Evolutionary conservation across 1,139 yeast genomes (phyloP).

Genomic region (Zhuliangozyma blackwelliae): DNA sequence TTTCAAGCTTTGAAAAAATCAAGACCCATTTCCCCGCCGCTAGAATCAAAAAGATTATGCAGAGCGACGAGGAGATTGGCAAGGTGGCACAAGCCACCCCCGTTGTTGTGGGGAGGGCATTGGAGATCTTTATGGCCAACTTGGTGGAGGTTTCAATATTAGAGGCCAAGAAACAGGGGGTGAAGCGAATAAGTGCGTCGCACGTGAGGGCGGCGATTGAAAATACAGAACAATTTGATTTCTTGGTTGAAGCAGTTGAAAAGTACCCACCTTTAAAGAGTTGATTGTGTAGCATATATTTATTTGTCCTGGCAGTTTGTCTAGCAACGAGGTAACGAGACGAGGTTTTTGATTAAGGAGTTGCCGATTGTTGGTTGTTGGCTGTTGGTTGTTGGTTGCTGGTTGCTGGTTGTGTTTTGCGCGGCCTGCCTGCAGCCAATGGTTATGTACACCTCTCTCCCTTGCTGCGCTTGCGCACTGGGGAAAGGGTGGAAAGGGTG

Average conservation of each 20-base stretch:
- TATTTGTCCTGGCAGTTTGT: too few relatives aligned
- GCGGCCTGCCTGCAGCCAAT: too few relatives aligned
- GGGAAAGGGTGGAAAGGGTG: too few relatives aligned
- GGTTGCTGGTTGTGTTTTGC: too few relatives aligned
- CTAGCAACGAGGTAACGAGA: too few relatives aligned
- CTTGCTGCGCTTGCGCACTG: too few relatives aligned
- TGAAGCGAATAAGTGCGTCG: constrained; percentile 77
- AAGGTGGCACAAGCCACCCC: constrained; percentile 99
- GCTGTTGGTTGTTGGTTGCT: too few relatives aligned
- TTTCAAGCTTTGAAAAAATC: constrained; percentile 46
- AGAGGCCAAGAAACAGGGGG: constrained; percentile 73
- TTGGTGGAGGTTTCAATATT: constrained; percentile 79
- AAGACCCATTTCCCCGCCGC: constrained; percentile 98
- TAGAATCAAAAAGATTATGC: constrained; percentile 93
- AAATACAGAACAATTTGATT: constrained; percentile 87
- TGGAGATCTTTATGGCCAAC: constrained; percentile 87
- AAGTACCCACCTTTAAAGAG: constrained; percentile 49
- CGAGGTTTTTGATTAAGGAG: too few relatives aligned
- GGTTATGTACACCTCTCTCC: too few relatives aligned
- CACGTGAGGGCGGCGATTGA: constrained; percentile 83
- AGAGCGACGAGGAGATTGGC: constrained; percentile 96
- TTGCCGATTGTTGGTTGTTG: too few relatives aligned
- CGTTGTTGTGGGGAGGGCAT: constrained; percentile 88
- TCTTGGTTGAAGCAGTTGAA: constrained; percentile 68
- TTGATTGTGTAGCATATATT: constrained; percentile 2